Conservation (phyloP, 352 stramenopile species). For the Phytophthora crassamura region DNA sequence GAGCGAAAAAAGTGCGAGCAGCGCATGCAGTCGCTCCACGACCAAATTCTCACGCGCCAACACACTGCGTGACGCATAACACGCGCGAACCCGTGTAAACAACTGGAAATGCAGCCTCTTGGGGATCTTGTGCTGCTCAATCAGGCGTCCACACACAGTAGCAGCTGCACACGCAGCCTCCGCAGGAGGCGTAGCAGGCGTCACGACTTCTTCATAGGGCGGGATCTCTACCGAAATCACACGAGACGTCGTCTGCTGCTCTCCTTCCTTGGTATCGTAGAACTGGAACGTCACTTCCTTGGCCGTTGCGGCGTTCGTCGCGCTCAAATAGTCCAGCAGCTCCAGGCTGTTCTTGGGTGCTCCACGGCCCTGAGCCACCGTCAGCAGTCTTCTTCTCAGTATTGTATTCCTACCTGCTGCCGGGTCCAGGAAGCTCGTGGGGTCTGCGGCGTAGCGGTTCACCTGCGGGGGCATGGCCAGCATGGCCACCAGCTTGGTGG, state of each 20-base stretch:
- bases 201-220: slow-evolving; percentile 36
- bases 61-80: slow-evolving; percentile 42
- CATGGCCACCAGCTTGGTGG: slow-evolving; percentile 78
- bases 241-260: slow-evolving; percentile 22
- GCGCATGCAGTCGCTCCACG: slow-evolving; percentile 71
- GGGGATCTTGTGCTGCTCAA: slow-evolving; percentile 60
- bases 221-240: slow-evolving; percentile 57
- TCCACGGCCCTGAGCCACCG: slow-evolving; percentile 54
- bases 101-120: slow-evolving; percentile 77
- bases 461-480: slow-evolving; percentile 69
- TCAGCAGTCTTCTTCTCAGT: slow-evolving; percentile 63
- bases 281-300: slow-evolving; percentile 68
- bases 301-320: slow-evolving; percentile 1
- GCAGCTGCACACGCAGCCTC: slow-evolving; percentile 48
- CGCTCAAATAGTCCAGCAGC: slow-evolving; percentile 68
- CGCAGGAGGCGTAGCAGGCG: slow-evolving; percentile 13
- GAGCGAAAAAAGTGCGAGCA: slow-evolving; percentile 78
- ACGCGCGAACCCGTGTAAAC: slow-evolving; percentile 66
- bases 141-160: slow-evolving; percentile 60
- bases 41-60: slow-evolving; percentile 55
- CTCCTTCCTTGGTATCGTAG: slow-evolving; percentile 49
- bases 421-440: slow-evolving; percentile 53
- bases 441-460: slow-evolving; percentile 71
- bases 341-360: slow-evolving; percentile 61
- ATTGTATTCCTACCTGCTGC: slow-evolving; percentile 45